Evolutionary conservation across 495 filamentous ascomycete genomes (phyloP), one percentile per base, ranked within the genome.

Genomic region (Cenococcum geophilum): DNA sequence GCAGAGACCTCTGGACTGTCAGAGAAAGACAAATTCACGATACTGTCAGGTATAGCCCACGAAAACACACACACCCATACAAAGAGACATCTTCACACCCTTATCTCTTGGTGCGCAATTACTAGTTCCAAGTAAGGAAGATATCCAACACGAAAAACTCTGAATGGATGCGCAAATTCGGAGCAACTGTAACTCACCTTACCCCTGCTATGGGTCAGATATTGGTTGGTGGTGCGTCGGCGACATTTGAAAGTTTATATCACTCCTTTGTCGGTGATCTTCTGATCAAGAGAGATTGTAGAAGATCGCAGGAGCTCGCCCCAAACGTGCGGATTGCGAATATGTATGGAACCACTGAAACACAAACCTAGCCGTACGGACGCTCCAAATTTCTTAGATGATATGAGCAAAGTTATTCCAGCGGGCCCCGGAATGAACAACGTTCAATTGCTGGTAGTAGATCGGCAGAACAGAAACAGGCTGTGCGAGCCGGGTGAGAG

Each of bases 141-240:
- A 91, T 67, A 98, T 98, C 42, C 82, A 86, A 53, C 88, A 96
- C 68, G 92, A 96, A 73, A 85, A 80, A 61, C 79, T 98, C 90
- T 1, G 89, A 95, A 67, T 97, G 93, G 93, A 92, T 97, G 85
- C 79, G 78, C 50, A 81, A 88, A 56, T 82, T 91, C 68, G 75
- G 80, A 55, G 83, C 88, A 14, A 96, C 89, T 16, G 86, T 93
- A 36, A 92, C 91, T 4, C 93, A 97, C 70, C 77, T 98, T 16
- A 98, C 93, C 0, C 93, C 93, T 5, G 93, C 92, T 40, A 90
- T 97, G 92, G 92, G 92, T 54, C 92, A 97, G 69, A 93, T 98
- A 55, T 78, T 98, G 0, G 87, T 95, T 32, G 68, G 68, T 36
- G 93, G 92, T 40, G 90, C 89, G 64, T 88, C 90, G 6, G 82